Conservation (phyloP, 805 yeast species). For the Candida argentea region DNA sequence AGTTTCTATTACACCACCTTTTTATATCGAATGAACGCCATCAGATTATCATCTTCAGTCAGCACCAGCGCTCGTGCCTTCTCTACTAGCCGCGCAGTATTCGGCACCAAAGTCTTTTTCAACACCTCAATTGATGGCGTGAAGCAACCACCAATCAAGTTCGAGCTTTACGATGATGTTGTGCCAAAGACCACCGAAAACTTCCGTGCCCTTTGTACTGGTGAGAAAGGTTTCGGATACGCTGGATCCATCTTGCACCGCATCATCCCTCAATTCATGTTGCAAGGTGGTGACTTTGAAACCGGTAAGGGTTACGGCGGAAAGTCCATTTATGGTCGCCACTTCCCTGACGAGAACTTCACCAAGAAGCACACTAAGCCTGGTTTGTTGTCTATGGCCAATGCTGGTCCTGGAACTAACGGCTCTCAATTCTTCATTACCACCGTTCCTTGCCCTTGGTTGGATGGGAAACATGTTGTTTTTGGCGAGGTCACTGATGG, state of each 20-base stretch:
- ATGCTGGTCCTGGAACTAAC: slow-evolving; percentile 87
- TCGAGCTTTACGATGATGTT: slow-evolving; percentile 38
- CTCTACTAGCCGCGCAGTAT: slow-evolving; percentile 34
- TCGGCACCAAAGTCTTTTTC: slow-evolving; percentile 47
- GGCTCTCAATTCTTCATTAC: slow-evolving; percentile 89
- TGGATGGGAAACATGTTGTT: slow-evolving; percentile 18
- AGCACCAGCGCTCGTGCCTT: slow-evolving; percentile 34
- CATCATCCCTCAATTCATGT: slow-evolving; percentile 93
- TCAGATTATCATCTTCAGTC: too few species aligned
- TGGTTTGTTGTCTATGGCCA: slow-evolving; percentile 85
- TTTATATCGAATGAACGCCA: background rate
- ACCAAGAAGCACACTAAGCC: slow-evolving; percentile 64
- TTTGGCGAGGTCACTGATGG: slow-evolving; percentile 19
- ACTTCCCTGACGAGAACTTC: slow-evolving; percentile 62
- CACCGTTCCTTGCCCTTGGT: slow-evolving; percentile 37
- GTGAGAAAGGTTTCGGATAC: slow-evolving; percentile 92
- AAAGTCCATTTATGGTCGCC: slow-evolving; percentile 69
- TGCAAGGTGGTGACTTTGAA: slow-evolving; percentile 72
- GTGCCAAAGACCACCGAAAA: slow-evolving; percentile 73
- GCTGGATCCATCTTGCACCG: slow-evolving; percentile 88
- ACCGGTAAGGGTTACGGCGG: slow-evolving; percentile 93
- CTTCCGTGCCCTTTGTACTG: slow-evolving; percentile 76
- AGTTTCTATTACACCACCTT: background rate
- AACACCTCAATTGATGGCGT: slow-evolving; percentile 48
- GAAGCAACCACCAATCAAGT: slow-evolving; percentile 28